Conservation (phyloP, 2,329 filamentous ascomycete species). For the Calonectria multiphialidica region DNA sequence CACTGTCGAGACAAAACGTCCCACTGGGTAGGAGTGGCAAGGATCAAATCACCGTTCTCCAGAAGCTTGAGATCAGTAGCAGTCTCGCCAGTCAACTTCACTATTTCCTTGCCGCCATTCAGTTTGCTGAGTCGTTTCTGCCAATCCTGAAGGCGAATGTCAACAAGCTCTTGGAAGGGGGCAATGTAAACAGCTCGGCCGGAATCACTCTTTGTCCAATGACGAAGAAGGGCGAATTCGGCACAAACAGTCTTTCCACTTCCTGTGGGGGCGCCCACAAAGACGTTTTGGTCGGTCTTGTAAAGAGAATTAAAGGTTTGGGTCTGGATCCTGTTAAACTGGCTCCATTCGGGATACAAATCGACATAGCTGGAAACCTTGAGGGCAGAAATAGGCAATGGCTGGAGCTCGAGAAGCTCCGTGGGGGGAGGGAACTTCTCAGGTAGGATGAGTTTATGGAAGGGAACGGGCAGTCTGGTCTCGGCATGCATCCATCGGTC, state of each 20-base stretch:
- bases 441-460: slow-evolving; percentile 93
- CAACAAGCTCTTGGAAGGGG: slow-evolving; percentile 93
- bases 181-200: slow-evolving; percentile 94
- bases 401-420: slow-evolving; percentile 90
- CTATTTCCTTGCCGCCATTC: slow-evolving; percentile 86
- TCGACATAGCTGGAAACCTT: slow-evolving; percentile 86
- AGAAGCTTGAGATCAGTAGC: slow-evolving; percentile 90
- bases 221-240: slow-evolving; percentile 89
- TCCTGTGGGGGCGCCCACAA: slow-evolving; percentile 91
- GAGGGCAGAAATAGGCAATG: slow-evolving; percentile 87
- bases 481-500: slow-evolving; percentile 99
- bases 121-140: slow-evolving; percentile 79
- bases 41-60: slow-evolving; percentile 86
- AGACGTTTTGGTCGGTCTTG: slow-evolving; percentile 91
- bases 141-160: slow-evolving; percentile 87
- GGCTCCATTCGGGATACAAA: slow-evolving; percentile 85
- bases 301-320: slow-evolving; percentile 97
- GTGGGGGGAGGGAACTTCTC: slow-evolving; percentile 97
- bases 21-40: slow-evolving; percentile 96
- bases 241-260: slow-evolving; percentile 98
- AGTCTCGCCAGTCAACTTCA: slow-evolving; percentile 94
- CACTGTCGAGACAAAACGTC: slow-evolving; percentile 95
- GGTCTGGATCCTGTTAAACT: slow-evolving; percentile 98
- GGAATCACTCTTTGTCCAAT: slow-evolving; percentile 73
- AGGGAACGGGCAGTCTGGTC: slow-evolving; percentile 91